phyloP scores from a whole-genome alignment of 2,329 filamentous ascomycete species.

The Penicillium thymicola region DNA sequence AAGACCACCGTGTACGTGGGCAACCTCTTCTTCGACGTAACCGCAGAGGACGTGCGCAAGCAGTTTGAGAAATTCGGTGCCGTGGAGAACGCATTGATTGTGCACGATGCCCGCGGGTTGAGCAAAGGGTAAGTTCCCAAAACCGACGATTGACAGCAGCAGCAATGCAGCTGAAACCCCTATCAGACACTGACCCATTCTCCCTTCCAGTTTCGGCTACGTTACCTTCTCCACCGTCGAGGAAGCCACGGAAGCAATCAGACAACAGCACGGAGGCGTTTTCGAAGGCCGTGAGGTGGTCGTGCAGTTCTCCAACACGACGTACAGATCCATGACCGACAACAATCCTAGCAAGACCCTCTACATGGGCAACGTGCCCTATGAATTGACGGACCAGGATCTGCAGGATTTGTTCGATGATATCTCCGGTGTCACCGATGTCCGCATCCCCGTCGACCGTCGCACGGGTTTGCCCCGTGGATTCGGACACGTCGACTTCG shows the following conservation, averaged over 20 bases:
- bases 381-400: conserved; percentile 79
- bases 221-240: conserved; percentile 56
- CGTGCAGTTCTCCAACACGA: conserved; percentile 55
- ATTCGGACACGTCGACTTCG: conserved; percentile 81
- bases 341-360: conserved; percentile 59
- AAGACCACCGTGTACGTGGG: conserved; percentile 60
- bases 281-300: conserved; percentile 63
- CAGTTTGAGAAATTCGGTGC: conserved; percentile 59
- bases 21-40: conserved; percentile 68
- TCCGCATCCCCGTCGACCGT: conserved; percentile 79
- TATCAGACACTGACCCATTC: background rate
- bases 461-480: conserved; percentile 76
- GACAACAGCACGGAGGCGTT: conserved; percentile 56
- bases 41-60: conserved; percentile 56
- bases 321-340: conserved; percentile 15
- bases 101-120: conserved; percentile 60
- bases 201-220: conserved; percentile 59
- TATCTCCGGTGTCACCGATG: conserved; percentile 67
- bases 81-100: conserved; percentile 53
- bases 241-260: conserved; percentile 55
- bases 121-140: conserved; percentile 62
- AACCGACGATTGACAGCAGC: background rate
- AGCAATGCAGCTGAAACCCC: background rate
- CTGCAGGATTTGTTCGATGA: conserved; percentile 73
- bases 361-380: conserved; percentile 83